A percentile compares a stretch with the other conserved stretches of the same genome.
Evolutionary conservation across 2,329 filamentous ascomycete species (phyloP).

Genomic region (Tolypocladium sp.): DNA sequence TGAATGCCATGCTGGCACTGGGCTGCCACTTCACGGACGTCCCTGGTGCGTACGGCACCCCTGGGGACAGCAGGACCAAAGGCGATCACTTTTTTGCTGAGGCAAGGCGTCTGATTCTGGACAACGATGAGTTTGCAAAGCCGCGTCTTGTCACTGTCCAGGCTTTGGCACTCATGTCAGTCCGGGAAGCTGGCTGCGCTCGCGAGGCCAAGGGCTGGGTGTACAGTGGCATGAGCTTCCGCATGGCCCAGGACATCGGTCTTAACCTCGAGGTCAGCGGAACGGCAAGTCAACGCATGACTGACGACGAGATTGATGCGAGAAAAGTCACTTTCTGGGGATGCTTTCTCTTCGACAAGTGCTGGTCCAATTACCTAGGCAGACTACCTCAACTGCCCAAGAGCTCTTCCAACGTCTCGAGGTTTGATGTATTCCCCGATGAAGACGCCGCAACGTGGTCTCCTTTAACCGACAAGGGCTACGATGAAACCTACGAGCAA

Average conservation of each 20-base stretch:
- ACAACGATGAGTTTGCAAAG: constrained; percentile 88
- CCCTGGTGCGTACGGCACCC: constrained; percentile 59
- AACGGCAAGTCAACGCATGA: constrained; percentile 51
- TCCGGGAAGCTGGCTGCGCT: constrained; percentile 88
- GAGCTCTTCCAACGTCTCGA: constrained; percentile 72
- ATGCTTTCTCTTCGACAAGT: constrained; percentile 97
- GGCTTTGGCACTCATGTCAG: constrained; percentile 89
- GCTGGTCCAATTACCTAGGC: constrained; percentile 95
- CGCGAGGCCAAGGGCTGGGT: constrained; percentile 96
- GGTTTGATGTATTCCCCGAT: constrained; percentile 80
- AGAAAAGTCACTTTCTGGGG: constrained; percentile 93
- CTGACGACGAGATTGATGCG: constrained; percentile 80
- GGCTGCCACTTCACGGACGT: constrained; percentile 88
- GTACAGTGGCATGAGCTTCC: constrained; percentile 96
- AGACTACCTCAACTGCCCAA: constrained; percentile 79
- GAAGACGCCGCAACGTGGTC: constrained; percentile 84
- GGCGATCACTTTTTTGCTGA: constrained; percentile 95
- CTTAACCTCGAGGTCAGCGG: constrained; percentile 74
- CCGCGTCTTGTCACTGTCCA: constrained; percentile 85
- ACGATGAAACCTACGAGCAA: constrained; percentile 63
- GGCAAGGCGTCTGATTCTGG: constrained; percentile 79
- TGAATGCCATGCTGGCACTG: constrained; percentile 88
- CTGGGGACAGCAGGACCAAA: constrained; percentile 72
- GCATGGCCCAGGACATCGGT: constrained; percentile 92
- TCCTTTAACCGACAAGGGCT: constrained; percentile 78